Evolutionary conservation across 139 green algal species (phyloP).

Genomic region (Ostreobium quekettii): DNA sequence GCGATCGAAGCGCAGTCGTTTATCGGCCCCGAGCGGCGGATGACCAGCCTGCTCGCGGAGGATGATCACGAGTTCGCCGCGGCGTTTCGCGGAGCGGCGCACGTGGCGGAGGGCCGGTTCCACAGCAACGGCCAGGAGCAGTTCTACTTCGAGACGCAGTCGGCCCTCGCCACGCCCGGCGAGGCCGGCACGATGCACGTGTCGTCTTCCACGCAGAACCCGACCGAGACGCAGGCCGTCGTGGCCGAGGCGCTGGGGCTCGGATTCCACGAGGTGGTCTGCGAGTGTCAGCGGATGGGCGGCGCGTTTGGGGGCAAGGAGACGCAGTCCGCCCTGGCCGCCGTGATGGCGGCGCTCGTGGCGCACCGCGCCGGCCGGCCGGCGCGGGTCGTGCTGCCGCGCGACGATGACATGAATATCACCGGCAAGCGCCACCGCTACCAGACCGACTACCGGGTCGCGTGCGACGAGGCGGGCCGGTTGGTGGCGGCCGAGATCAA

Average conservation of each 20-base stretch:
- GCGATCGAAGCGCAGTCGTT: neutral
- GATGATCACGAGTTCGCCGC: neutral
- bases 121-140: slow-evolving; percentile 95
- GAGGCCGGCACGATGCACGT: slow-evolving; percentile 76
- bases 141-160: slow-evolving; percentile 94
- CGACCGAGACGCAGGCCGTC: no score
- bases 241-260: slow-evolving; percentile 47
- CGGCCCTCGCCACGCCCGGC: slow-evolving; percentile 55
- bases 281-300: slow-evolving; percentile 58
- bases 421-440: slow-evolving; percentile 61
- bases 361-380: slow-evolving; percentile 39
- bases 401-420: slow-evolving; percentile 65
- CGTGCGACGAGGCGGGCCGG: slow-evolving; percentile 42
- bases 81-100: no score
- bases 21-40: neutral
- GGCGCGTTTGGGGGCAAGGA: slow-evolving; percentile 82
- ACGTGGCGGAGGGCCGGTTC: no score
- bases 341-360: slow-evolving; percentile 37
- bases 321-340: slow-evolving; percentile 40
- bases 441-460: slow-evolving; percentile 45
- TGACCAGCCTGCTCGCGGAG: neutral
- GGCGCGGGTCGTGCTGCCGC: slow-evolving; percentile 57
- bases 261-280: slow-evolving; percentile 53
- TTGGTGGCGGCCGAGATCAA: slow-evolving; percentile 67
- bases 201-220: slow-evolving; percentile 69